A percentile compares a stretch with the other conserved stretches of the same genome.
phyloP scores from a whole-genome alignment of 768 basidiomycete genomes.

The Erythrobasidium yunnanense region DNA sequence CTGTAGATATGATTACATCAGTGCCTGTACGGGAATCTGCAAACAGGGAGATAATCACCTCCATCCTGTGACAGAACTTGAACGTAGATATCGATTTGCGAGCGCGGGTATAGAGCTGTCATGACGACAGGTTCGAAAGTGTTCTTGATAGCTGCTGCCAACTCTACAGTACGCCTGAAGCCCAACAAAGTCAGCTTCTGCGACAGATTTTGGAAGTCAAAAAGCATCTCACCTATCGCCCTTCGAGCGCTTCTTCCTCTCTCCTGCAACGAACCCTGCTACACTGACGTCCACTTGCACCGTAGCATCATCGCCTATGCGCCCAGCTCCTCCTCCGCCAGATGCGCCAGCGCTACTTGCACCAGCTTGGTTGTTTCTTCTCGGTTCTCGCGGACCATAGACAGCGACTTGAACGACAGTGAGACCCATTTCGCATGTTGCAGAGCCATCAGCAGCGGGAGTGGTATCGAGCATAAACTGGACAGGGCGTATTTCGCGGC shows the following conservation, averaged over 20 bases:
- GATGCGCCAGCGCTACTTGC: not conserved
- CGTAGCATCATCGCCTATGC: constrained; percentile 69
- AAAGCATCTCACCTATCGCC: constrained; percentile 29
- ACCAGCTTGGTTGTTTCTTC: constrained; percentile 50
- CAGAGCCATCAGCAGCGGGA: constrained; percentile 57
- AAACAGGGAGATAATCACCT: constrained; percentile 36
- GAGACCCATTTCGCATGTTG: constrained; percentile 72
- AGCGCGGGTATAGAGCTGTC: constrained; percentile 79
- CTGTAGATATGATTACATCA: constrained; percentile 39
- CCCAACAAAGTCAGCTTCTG: not conserved
- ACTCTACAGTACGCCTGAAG: constrained; percentile 47
- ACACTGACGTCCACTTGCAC: constrained; percentile 81
- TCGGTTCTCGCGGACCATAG: constrained; percentile 83
- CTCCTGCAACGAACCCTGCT: constrained; percentile 54
- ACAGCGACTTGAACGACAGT: constrained; percentile 80
- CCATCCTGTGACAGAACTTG: constrained; percentile 92
- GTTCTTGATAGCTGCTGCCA: constrained; percentile 73
- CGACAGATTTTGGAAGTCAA: too few relatives aligned
- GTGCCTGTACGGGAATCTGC: not conserved
- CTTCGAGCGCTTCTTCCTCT: constrained; percentile 26
- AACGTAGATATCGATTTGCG: constrained; percentile 84
- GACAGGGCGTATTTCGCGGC: constrained; percentile 20
- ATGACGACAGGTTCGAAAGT: constrained; percentile 95
- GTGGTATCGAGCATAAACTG: constrained; percentile 20
- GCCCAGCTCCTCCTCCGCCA: constrained; percentile 13